A percentile compares a stretch with the other conserved stretches of the same genome.
Conservation (phyloP, 306 rosid species). For the Cicer arietinum region DNA sequence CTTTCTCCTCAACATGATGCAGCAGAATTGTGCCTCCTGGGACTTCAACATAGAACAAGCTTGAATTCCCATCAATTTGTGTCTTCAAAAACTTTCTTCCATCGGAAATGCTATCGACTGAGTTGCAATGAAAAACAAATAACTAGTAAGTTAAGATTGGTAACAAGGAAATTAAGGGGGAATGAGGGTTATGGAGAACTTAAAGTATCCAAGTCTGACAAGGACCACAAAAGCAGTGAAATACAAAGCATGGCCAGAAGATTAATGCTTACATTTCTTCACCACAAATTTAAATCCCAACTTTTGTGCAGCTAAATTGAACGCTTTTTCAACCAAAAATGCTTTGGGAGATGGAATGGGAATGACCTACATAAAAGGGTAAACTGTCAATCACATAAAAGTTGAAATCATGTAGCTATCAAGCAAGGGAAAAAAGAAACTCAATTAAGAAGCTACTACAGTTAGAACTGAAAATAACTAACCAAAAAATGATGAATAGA, state of each 20-base stretch:
- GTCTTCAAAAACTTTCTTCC: conserved; percentile 77
- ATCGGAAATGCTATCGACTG: conserved; percentile 70
- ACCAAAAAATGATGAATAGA: conserved; percentile 21
- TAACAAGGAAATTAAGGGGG: conserved; percentile 38
- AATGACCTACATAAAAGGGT: conserved; percentile 66
- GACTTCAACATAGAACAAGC: conserved; percentile 84
- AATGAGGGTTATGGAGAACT: conserved; percentile 20
- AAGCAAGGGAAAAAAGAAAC: background rate
- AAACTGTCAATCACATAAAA: conserved; percentile 26
- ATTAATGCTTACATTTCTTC: conserved; percentile 60
- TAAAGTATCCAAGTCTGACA: conserved; percentile 33
- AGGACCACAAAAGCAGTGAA: conserved; percentile 3
- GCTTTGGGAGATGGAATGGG: conserved; percentile 86
- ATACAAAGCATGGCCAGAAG: conserved; percentile 32
- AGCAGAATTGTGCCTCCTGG: conserved; percentile 73
- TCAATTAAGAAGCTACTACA: conserved; percentile 5
- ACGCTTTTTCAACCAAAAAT: conserved; percentile 62
- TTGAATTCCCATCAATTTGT: conserved; percentile 64
- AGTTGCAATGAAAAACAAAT: conserved; percentile 40
- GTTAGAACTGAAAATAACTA: conserved; percentile 39
- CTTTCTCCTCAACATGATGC: conserved; percentile 73
- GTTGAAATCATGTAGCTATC: conserved; percentile 1
- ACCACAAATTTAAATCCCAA: conserved; percentile 69
- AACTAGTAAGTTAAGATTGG: conserved; percentile 30
- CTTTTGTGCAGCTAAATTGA: conserved; percentile 89